A percentile compares a stretch with the other conserved stretches of the same genome.
Evolutionary conservation across 257 asterid species (phyloP).

Genomic region (Verbascum thapsus): DNA sequence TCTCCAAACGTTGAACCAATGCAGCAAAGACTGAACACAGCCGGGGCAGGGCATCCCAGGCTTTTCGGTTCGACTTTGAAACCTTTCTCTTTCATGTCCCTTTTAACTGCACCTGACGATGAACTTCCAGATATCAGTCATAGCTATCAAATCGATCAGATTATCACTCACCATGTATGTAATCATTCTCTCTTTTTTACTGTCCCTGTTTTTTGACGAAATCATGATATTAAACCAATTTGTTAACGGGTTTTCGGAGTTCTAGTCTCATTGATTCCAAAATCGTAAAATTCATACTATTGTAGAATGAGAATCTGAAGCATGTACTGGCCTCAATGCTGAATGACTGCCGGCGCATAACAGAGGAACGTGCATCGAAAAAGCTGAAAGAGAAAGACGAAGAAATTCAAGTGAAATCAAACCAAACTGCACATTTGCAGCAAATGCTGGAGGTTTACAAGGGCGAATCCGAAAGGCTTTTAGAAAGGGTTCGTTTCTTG

Average conservation of each 20-base stretch:
- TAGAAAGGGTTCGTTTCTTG: constrained; percentile 19
- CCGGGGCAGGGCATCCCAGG: not conserved
- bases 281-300: too few species aligned
- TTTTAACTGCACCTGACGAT: constrained; percentile 13
- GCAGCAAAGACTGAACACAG: constrained; percentile 24
- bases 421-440: constrained; percentile 9
- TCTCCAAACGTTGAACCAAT: not conserved
- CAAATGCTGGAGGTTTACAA: constrained; percentile 12
- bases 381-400: constrained; percentile 33
- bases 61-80: not conserved
- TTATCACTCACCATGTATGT: constrained; percentile 38
- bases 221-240: too few species aligned
- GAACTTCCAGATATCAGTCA: not conserved
- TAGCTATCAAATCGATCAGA: constrained; percentile 24
- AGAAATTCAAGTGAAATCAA: not conserved
- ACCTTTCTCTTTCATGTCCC: constrained; percentile 41
- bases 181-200: too few species aligned
- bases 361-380: constrained; percentile 28
- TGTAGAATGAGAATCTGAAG: constrained; percentile 41
- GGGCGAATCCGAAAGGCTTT: constrained; percentile 21
- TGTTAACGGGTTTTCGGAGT: too few species aligned
- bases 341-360: constrained; percentile 11
- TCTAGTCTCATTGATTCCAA: too few species aligned
- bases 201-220: too few species aligned
- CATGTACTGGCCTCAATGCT: constrained; percentile 18